A percentile compares a stretch with the other conserved stretches of the same genome.
These are phyloP conservation scores for Globisporangium nagaii DNA, from an alignment of 352 stramenopile species.

Conservation along the genomic window DNA sequence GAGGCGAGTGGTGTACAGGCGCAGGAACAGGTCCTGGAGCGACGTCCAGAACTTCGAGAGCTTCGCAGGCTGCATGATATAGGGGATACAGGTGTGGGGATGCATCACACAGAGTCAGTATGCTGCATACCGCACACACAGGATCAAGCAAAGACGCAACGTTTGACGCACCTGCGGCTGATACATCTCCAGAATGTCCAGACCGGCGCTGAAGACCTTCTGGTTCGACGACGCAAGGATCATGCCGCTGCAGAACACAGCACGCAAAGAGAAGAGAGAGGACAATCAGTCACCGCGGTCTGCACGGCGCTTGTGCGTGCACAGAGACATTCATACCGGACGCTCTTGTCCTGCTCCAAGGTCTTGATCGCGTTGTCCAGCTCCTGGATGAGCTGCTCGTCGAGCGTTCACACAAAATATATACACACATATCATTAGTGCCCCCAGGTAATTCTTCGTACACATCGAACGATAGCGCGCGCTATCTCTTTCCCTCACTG, in stretches of 20 bases:
- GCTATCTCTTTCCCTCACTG: background rate
- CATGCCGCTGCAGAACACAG: constrained; percentile 44
- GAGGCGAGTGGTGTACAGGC: constrained; percentile 89
- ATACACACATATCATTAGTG: background rate
- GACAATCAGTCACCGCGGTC: too few species aligned
- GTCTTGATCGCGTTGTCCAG: constrained; percentile 64
- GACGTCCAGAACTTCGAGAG: constrained; percentile 89
- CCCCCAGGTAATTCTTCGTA: background rate
- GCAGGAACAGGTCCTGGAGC: constrained; percentile 90
- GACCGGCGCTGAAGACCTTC: constrained; percentile 87
- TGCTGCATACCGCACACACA: too few species aligned
- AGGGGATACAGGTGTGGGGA: background rate
- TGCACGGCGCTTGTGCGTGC: too few species aligned
- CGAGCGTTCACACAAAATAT: background rate
- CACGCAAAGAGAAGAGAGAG: background rate
- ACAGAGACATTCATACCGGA: constrained; percentile 44
- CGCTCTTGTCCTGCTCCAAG: constrained; percentile 66
- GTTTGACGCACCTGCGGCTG: constrained; percentile 69
- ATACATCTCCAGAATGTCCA: constrained; percentile 93
- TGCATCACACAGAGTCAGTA: too few species aligned
- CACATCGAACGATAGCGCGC: background rate
- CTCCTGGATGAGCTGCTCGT: constrained; percentile 53
- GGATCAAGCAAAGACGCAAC: too few species aligned
- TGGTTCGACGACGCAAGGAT: constrained; percentile 75
- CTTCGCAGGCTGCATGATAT: constrained; percentile 24